Percentiles rank a stretch among this genome's conserved stretches.
Evolutionary conservation across 2,329 filamentous ascomycete genomes (phyloP).

Genomic region (Byssochlamys sp.): DNA sequence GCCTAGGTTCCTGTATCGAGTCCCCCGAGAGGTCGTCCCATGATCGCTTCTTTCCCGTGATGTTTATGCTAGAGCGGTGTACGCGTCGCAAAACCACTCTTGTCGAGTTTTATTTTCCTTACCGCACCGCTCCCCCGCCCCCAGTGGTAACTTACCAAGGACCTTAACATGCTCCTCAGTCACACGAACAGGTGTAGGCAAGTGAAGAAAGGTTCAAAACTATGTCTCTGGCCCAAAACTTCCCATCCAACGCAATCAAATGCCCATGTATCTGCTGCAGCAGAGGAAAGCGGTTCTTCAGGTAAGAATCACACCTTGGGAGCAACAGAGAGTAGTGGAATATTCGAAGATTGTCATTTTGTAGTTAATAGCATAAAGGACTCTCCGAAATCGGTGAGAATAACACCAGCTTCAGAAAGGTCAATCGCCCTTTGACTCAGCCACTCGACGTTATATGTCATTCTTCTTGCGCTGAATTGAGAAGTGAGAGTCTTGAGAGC

Average conservation of each 20-base stretch:
- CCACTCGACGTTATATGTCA: too few species aligned
- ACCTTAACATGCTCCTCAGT: constrained; percentile 18
- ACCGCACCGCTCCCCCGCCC: constrained; percentile 10
- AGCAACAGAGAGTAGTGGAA: constrained; percentile 2
- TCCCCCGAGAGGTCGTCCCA: too few species aligned
- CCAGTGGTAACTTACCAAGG: constrained; percentile 14
- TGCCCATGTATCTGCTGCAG: constrained; percentile 29
- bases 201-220: constrained; percentile 13
- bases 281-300: constrained; percentile 17
- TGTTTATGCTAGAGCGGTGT: too few species aligned
- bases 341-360: constrained; percentile 1
- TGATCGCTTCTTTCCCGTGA: too few species aligned
- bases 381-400: constrained; percentile 10
- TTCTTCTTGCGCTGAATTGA: too few species aligned
- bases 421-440: not conserved
- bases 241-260: constrained; percentile 27
- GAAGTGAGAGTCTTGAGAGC: too few species aligned
- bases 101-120: constrained; percentile 1
- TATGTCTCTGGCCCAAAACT: constrained; percentile 17
- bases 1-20: too few species aligned
- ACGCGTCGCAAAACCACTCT: constrained; percentile 7
- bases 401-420: constrained; percentile 5
- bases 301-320: constrained; percentile 2
- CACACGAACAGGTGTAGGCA: constrained; percentile 11
- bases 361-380: constrained; percentile 5